These are phyloP conservation scores for Pleurotus tuoliensis DNA, from an alignment of 768 basidiomycete genomes.

Conservation along the genomic window DNA sequence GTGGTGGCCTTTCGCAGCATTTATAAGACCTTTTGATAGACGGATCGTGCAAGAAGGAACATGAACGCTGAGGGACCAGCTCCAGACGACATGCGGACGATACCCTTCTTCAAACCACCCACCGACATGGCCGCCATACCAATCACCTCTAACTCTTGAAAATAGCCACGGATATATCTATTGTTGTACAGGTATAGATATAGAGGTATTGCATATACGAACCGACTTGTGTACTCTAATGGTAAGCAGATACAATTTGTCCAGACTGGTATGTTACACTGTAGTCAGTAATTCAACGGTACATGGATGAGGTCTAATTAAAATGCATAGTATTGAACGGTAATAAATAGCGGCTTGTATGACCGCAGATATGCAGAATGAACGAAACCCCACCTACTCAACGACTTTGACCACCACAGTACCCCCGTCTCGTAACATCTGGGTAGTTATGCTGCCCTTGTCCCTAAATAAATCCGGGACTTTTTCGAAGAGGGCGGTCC, in stretches of 20 bases:
- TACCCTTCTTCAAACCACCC: conserved; percentile 59
- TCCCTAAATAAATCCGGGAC: background rate
- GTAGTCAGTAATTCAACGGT: background rate
- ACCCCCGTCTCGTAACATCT: conserved; percentile 10
- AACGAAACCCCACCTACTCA: conserved; percentile 1
- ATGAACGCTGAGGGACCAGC: conserved; percentile 54
- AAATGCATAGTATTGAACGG: background rate
- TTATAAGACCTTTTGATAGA: conserved; percentile 33
- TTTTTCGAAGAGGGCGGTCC: background rate
- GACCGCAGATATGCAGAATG: background rate
- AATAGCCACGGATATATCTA: no score
- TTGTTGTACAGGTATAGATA: no score
- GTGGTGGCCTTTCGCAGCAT: background rate
- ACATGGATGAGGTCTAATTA: background rate
- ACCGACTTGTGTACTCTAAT: no score
- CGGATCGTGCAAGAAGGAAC: conserved; percentile 62
- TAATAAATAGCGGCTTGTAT: background rate
- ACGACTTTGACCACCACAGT: conserved; percentile 12
- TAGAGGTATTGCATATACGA: no score
- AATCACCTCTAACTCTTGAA: no score
- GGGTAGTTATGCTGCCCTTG: background rate
- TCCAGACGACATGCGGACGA: conserved; percentile 70
- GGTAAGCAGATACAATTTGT: no score
- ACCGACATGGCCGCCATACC: no score
- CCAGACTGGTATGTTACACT: no score